Conservation (phyloP, 257 asterid genomes). For the Rhazya stricta region DNA sequence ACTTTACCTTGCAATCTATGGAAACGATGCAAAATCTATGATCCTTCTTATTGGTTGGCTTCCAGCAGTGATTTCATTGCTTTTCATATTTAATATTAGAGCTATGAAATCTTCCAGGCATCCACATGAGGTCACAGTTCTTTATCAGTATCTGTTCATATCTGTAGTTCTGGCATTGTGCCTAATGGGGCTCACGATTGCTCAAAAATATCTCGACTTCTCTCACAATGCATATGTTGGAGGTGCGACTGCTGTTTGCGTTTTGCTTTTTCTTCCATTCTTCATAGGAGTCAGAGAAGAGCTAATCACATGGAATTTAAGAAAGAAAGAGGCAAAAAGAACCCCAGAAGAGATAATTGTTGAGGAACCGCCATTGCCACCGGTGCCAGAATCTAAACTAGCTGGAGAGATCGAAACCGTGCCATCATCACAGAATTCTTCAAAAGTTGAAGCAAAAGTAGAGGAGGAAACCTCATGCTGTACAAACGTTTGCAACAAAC, state of each 20-base stretch:
- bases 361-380: constrained; percentile 10
- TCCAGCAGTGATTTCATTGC: constrained; percentile 24
- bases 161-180: constrained; percentile 22
- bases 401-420: constrained; percentile 7
- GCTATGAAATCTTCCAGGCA: constrained; percentile 18
- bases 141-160: constrained; percentile 19
- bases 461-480: constrained; percentile 2
- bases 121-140: constrained; percentile 25
- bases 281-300: constrained; percentile 24
- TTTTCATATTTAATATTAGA: constrained; percentile 21
- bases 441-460: background rate
- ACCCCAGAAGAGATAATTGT: constrained; percentile 4
- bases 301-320: constrained; percentile 11
- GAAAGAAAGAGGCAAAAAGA: background rate
- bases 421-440: background rate
- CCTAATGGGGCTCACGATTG: constrained; percentile 27
- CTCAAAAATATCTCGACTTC: constrained; percentile 22
- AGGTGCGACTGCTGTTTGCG: constrained; percentile 27
- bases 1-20: constrained; percentile 30
- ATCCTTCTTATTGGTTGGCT: constrained; percentile 32
- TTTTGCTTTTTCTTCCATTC: constrained; percentile 23
- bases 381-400: background rate
- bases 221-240: constrained; percentile 18
- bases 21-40: constrained; percentile 22
- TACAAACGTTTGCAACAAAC: constrained; percentile 21